Percentiles rank a stretch among this genome's conserved stretches.
Conservation (phyloP, 208 protist species). For the Acanthamoeba castellanii region DNA sequence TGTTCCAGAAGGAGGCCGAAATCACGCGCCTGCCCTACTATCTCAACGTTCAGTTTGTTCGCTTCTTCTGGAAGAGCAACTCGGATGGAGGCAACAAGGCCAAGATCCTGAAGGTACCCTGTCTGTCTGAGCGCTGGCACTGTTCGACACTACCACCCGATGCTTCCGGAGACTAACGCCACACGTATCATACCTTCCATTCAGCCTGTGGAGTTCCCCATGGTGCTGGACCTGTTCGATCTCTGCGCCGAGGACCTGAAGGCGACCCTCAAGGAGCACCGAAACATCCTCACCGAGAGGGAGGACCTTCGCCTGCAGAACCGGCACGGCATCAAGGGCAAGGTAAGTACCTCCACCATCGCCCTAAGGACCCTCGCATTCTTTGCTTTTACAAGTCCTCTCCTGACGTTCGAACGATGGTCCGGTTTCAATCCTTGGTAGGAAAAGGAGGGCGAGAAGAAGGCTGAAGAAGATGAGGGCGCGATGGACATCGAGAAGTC, state of each 20-base stretch:
- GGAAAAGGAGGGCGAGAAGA: conserved; percentile 74
- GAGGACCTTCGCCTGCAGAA: conserved; percentile 44
- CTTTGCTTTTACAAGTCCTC: not conserved
- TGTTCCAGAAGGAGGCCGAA: conserved; percentile 79
- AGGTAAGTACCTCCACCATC: not conserved
- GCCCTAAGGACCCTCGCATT: not conserved
- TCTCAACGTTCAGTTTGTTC: conserved; percentile 87
- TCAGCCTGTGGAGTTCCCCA: conserved; percentile 86
- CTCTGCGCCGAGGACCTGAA: conserved; percentile 86
- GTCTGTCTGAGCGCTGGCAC: not conserved
- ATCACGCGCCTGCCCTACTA: conserved; percentile 86
- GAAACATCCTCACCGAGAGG: conserved; percentile 74
- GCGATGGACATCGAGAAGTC: conserved; percentile 55
- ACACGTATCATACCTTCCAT: not conserved
- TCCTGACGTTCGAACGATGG: too few species aligned
- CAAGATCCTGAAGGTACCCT: conserved; percentile 86
- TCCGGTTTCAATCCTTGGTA: not conserved
- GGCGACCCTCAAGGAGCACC: conserved; percentile 75
- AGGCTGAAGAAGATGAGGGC: conserved; percentile 53
- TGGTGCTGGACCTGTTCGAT: conserved; percentile 86
- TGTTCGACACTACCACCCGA: not conserved
- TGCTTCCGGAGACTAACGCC: not conserved
- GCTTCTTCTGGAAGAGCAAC: conserved; percentile 87
- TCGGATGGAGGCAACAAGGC: conserved; percentile 76
- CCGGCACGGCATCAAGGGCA: conserved; percentile 28